Evolutionary conservation across 192 early-diverging fungal genomes (phyloP), one percentile per base, ranked within the genome.

Genomic region (Backusella morwellensis): DNA sequence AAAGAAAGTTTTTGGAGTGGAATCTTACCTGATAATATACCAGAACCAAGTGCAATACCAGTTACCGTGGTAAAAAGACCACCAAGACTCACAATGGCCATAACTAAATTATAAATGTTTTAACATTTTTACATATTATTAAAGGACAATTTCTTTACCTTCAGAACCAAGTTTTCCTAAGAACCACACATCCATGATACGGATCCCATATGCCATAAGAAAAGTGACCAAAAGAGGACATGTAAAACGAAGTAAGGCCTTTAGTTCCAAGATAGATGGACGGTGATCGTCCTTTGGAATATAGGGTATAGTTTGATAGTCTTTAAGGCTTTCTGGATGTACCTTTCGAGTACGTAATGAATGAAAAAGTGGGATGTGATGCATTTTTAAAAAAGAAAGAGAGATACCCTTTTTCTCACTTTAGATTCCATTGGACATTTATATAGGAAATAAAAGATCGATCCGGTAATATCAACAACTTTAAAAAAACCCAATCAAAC

Each of bases 11-110:
- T 32, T 32, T 32, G 29, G 29, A 42, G 4, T 42, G 41, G 17
- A 52, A 32, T 32, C 6, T 56, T 42, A 80, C 79, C 79, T 70
- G 79, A 76, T 38, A 76, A 36, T 69, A 80, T 50, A 11, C 79
- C 79, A 23, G 36, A 47, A 47, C 79, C 79, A 12, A 80, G 17
- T 35, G 79, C 66, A 14, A 76, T 0, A 52, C 79, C 79, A 71
- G 68, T 35, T 9, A 80, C 26, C 5, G 69, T 80, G 34, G 38
- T 56, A 71, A 52, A 80, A 8, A 80, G 38, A 42, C 35, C 41
- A 19, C 74, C 74, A 3, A 80, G 54, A 72, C 74, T 67, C 32
- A 50, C 70, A 34, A 74, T 75, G 5, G 79, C 79, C 47, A 80
- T 54, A 5, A 36, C 79, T 80, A 41, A 29, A 17, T 7, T 40